Evolutionary conservation across 805 yeast species (phyloP).

Genomic region (Myxozyma lipomycoides): DNA sequence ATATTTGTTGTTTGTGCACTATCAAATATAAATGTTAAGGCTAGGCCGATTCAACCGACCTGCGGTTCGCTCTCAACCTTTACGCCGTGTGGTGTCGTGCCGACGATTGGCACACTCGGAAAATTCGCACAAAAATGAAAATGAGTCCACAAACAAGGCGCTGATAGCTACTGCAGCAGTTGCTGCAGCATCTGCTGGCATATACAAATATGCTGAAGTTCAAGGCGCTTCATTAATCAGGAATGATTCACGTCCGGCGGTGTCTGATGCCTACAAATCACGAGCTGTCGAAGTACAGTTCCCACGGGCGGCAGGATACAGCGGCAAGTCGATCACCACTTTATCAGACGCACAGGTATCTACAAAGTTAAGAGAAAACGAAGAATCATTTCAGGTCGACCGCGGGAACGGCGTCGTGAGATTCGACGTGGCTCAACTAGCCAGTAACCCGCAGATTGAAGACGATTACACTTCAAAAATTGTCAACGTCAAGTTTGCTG

Average conservation of each 20-base stretch:
- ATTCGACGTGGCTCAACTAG: slow-evolving; percentile 83
- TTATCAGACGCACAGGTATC: slow-evolving; percentile 70
- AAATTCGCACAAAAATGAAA: too few relatives aligned
- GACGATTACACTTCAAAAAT: slow-evolving; percentile 84
- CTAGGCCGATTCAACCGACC: too few relatives aligned
- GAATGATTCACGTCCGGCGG: slow-evolving; percentile 15
- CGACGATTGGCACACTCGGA: neutral
- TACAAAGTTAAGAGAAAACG: slow-evolving; percentile 60
- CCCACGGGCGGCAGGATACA: slow-evolving; percentile 16
- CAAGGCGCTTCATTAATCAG: slow-evolving; percentile 5
- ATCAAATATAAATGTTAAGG: too few relatives aligned
- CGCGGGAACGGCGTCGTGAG: slow-evolving; percentile 83
- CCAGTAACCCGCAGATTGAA: slow-evolving; percentile 90
- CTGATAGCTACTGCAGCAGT: slow-evolving; percentile 13
- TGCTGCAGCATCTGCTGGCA: slow-evolving; percentile 17
- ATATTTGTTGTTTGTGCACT: too few relatives aligned
- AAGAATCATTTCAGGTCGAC: slow-evolving; percentile 74
- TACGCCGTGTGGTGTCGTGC: neutral
- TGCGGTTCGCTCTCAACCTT: neutral
- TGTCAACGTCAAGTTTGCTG: slow-evolving; percentile 38
- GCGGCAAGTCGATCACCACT: slow-evolving; percentile 11
- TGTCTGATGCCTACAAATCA: slow-evolving; percentile 4
- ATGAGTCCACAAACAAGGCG: neutral
- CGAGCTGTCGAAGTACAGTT: slow-evolving; percentile 12
- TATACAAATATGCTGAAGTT: neutral